Evolutionary conservation across 345 rosid species (phyloP).

Genomic region (Triadica sebifera): DNA sequence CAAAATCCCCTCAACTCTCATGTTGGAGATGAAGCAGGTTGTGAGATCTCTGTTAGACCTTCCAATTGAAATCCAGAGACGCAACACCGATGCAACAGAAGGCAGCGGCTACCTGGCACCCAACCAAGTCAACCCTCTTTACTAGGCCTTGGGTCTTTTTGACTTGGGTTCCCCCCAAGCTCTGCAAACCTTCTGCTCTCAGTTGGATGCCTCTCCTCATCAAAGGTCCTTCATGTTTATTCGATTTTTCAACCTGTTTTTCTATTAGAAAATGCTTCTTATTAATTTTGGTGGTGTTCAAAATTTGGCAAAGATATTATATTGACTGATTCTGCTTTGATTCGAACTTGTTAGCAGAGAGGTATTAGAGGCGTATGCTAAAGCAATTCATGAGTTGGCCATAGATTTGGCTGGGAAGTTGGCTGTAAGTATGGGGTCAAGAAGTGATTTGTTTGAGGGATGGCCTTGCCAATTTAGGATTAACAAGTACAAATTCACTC

Average conservation of each 20-base stretch:
- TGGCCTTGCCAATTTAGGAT: slow-evolving; percentile 91
- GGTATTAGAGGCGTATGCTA: slow-evolving; percentile 50
- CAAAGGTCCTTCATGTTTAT: slow-evolving; percentile 44
- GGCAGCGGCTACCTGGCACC: slow-evolving; percentile 47
- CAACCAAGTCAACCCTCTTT: slow-evolving; percentile 50
- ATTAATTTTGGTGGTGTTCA: neutral
- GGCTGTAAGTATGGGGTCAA: slow-evolving; percentile 55
- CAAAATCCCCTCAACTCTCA: slow-evolving; percentile 40
- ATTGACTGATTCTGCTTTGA: no score
- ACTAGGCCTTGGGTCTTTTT: slow-evolving; percentile 68
- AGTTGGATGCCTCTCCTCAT: slow-evolving; percentile 51
- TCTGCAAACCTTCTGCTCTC: slow-evolving; percentile 53
- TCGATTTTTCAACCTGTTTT: no score
- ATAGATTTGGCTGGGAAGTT: slow-evolving; percentile 48
- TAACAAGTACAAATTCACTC: slow-evolving; percentile 70
- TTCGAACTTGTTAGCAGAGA: slow-evolving; percentile 37
- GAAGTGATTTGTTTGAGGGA: slow-evolving; percentile 36
- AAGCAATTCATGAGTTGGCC: slow-evolving; percentile 49
- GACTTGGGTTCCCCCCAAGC: slow-evolving; percentile 59
- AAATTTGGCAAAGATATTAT: no score
- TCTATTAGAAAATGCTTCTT: no score
- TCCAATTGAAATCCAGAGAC: slow-evolving; percentile 53
- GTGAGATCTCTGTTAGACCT: slow-evolving; percentile 58
- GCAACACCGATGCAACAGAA: slow-evolving; percentile 49
- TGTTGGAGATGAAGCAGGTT: slow-evolving; percentile 58